Conservation (phyloP, 2,329 filamentous ascomycete species). For the Fusarium veterinarium region DNA sequence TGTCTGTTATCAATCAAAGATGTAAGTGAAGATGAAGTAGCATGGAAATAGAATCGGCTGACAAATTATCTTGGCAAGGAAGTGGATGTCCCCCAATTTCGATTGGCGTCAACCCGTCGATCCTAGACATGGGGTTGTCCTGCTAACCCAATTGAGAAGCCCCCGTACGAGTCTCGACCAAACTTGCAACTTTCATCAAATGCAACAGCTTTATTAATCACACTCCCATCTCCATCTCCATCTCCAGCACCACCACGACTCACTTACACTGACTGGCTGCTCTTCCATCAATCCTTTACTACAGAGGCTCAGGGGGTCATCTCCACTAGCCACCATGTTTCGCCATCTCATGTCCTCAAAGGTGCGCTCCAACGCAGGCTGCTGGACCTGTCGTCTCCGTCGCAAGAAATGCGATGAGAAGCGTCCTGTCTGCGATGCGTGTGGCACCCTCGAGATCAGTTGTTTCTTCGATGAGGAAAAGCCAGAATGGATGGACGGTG, state of each 20-base stretch:
- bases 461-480: constrained; percentile 65
- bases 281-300: background rate
- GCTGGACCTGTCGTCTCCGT: constrained; percentile 71
- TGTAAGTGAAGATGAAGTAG: background rate
- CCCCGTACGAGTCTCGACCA: constrained; percentile 7
- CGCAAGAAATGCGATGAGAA: constrained; percentile 71
- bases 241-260: background rate
- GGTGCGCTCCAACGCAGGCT: constrained; percentile 60
- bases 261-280: background rate
- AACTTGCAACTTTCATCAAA: constrained; percentile 10
- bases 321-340: constrained; percentile 37
- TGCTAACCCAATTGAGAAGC: constrained; percentile 25
- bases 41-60: constrained; percentile 7
- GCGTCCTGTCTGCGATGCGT: constrained; percentile 63
- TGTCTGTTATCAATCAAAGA: background rate
- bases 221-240: background rate
- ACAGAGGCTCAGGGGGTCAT: background rate
- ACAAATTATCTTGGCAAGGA: constrained; percentile 22
- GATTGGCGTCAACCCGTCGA: constrained; percentile 31
- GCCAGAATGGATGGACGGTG: constrained; percentile 69
- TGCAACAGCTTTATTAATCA: constrained; percentile 1
- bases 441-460: constrained; percentile 64
- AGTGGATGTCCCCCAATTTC: constrained; percentile 6
- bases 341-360: constrained; percentile 47
- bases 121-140: constrained; percentile 19